Base-by-base conservation (phyloP, 371 early-diverging fungal genomes). In the Paraphysoderma sedebokerense region DNA sequence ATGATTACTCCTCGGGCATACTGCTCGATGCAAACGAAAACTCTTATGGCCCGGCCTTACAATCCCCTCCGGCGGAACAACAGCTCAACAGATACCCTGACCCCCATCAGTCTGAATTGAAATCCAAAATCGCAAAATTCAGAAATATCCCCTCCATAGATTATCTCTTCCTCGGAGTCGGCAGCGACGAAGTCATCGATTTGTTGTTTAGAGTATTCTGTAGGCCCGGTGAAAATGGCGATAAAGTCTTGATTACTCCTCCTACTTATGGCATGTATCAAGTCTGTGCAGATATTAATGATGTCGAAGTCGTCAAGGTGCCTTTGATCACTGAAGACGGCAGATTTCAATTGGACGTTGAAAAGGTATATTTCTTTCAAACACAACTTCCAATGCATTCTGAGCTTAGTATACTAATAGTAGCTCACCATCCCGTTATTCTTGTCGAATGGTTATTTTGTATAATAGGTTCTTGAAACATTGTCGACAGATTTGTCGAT, bases 191-290 rank as follows among this genome's bases (percentile, higher is more conserved):
- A 66, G 77, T 82, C 41, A 88, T 96, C 49, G 98, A 97, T 54
- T 56, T 95, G 48, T 53, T 86, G 28, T 76, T 95, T 46, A 75
- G 96, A 31, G 79, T 98, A 38, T 84, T 85, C 35, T 93, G 96
- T 63, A 67, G 71, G 17, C 98, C 98, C 11, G 85, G 76, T 35
- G 23, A 12, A 13, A 34, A 34, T 34, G 8, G 32, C 8, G 95
- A 98, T 58, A 81, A 85, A 62, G 77, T 95, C 52, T 66, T 98
- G 45, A 82, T 93, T 45, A 85, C 85, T 7, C 95, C 95, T 47
- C 96, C 98, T 2, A 95, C 95, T 26, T 98, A 98, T 59, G 98
- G 98, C 55, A 98, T 98, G 98, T 98, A 98, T 68, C 68, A 74
- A 15, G 92, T 92, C 15, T 79, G 74, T 46, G 92, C 93, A 34